Evolutionary conservation across 2,329 filamentous ascomycete species (phyloP).

Genomic region (Hymenoscyphus fraxineus): DNA sequence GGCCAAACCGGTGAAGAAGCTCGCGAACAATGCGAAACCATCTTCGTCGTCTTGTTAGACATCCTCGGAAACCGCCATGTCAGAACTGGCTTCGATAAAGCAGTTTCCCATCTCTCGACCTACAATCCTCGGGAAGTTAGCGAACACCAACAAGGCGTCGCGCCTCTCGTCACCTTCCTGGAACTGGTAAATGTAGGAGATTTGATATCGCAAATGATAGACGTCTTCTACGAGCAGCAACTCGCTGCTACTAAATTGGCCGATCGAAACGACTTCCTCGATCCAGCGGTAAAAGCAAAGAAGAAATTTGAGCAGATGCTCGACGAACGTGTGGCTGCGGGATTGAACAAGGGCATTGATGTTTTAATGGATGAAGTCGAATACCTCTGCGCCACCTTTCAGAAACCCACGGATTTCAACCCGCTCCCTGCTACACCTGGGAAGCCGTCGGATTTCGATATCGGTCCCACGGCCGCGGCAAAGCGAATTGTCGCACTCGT

Average conservation of each 20-base stretch:
- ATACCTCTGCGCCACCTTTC: constrained; percentile 85
- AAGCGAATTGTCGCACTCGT: constrained; percentile 79
- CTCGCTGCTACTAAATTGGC: constrained; percentile 76
- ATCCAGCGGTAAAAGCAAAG: constrained; percentile 88
- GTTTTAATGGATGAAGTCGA: constrained; percentile 98
- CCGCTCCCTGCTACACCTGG: constrained; percentile 49
- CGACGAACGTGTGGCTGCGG: constrained; percentile 91
- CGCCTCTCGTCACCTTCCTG: constrained; percentile 89
- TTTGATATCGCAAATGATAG: constrained; percentile 97
- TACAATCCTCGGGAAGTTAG: constrained; percentile 86
- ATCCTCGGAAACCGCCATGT: constrained; percentile 84
- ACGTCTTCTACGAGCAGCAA: constrained; percentile 97
- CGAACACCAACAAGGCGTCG: constrained; percentile 68
- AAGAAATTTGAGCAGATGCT: constrained; percentile 99
- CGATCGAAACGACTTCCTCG: constrained; percentile 91
- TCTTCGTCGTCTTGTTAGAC: constrained; percentile 81
- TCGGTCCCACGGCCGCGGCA: constrained; percentile 77
- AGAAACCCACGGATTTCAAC: constrained; percentile 86
- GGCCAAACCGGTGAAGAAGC: constrained; percentile 79
- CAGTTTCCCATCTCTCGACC: constrained; percentile 81
- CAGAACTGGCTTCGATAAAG: constrained; percentile 88
- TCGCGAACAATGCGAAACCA: constrained; percentile 80
- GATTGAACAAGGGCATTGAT: constrained; percentile 95
- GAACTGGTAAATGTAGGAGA: constrained; percentile 98
- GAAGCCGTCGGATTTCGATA: constrained; percentile 43